A percentile compares a stretch with the other conserved stretches of the same genome.
phyloP scores from a whole-genome alignment of 140 eudicot genomes.

The Cichorium intybus region DNA sequence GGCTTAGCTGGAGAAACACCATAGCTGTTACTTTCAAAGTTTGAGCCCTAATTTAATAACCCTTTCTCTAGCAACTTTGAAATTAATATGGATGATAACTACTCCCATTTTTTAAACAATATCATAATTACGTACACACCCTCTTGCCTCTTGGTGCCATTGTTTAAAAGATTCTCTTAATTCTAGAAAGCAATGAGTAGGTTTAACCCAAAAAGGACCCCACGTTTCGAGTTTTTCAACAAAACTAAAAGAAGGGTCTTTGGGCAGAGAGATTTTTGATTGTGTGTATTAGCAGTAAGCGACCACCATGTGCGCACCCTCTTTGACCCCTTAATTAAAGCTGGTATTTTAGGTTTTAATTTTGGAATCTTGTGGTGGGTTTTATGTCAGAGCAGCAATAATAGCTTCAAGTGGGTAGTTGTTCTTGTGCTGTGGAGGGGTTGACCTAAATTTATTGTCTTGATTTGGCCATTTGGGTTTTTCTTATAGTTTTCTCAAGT shows the following conservation, averaged over 20 bases:
- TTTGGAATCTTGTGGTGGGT: conserved; percentile 81
- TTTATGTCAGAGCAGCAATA: conserved; percentile 41
- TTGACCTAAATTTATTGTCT: conserved; percentile 77
- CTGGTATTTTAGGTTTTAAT: conserved; percentile 35
- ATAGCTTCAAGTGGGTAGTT: conserved; percentile 41
- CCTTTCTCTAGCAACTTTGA: background rate
- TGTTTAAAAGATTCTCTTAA: conserved; percentile 19
- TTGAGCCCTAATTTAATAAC: conserved; percentile 18
- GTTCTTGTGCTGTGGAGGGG: conserved; percentile 47
- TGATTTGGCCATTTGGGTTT: conserved; percentile 21
- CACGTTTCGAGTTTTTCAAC: conserved; percentile 35
- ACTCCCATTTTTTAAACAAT: conserved; percentile 8
- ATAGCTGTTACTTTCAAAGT: conserved; percentile 46
- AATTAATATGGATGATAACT: background rate
- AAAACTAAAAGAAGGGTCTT: conserved; percentile 30
- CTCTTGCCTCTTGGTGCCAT: background rate
- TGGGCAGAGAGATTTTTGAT: conserved; percentile 31
- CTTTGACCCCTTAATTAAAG: conserved; percentile 20
- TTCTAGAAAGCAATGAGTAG: conserved; percentile 42
- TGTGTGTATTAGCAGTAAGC: conserved; percentile 31
- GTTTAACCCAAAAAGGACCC: conserved; percentile 46
- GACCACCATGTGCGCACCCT: conserved; percentile 37
- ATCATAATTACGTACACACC: conserved; percentile 21
- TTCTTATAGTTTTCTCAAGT: conserved; percentile 9
- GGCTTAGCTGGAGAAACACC: conserved; percentile 68